These are phyloP conservation scores for Aspergillus sp. DNA, from an alignment of 2,329 filamentous ascomycete genomes.

Conservation along the genomic window DNA sequence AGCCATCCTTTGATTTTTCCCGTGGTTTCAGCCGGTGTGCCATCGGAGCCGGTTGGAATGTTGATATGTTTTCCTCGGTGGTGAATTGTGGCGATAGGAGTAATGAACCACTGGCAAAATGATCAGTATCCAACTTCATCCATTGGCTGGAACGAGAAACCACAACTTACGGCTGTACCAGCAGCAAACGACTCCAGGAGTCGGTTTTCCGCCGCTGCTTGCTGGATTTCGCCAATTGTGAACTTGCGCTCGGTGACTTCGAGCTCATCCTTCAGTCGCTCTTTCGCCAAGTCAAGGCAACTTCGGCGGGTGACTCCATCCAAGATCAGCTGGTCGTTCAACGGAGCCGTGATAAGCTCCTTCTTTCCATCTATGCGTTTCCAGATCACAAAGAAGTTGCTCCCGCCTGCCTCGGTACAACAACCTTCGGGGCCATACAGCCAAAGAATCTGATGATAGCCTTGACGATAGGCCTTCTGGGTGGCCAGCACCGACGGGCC, in stretches of 20 bases:
- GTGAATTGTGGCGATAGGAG: neutral
- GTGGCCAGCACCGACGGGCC: constrained; percentile 70
- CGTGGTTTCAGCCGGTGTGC: constrained; percentile 3
- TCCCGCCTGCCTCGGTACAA: constrained; percentile 79
- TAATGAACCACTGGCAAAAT: constrained; percentile 2
- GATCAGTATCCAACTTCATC: no score
- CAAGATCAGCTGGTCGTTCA: constrained; percentile 70
- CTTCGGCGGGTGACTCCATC: constrained; percentile 72
- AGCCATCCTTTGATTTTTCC: constrained; percentile 7
- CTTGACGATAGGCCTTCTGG: constrained; percentile 58
- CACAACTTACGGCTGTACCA: constrained; percentile 1
- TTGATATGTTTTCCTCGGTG: neutral
- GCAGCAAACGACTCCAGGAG: constrained; percentile 1
- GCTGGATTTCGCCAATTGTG: constrained; percentile 1
- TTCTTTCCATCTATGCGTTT: constrained; percentile 38
- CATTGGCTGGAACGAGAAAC: no score
- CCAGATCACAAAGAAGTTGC: constrained; percentile 80
- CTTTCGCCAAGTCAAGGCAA: constrained; percentile 3
- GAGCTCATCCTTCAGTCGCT: neutral
- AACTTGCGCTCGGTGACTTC: neutral
- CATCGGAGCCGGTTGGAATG: neutral
- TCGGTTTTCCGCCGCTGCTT: neutral
- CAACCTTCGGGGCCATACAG: constrained; percentile 62
- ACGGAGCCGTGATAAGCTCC: constrained; percentile 67
- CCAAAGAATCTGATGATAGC: constrained; percentile 85